A percentile compares a stretch with the other conserved stretches of the same genome.
phyloP scores from a whole-genome alignment of 2,329 filamentous ascomycete genomes.

The Penicillium freii region DNA sequence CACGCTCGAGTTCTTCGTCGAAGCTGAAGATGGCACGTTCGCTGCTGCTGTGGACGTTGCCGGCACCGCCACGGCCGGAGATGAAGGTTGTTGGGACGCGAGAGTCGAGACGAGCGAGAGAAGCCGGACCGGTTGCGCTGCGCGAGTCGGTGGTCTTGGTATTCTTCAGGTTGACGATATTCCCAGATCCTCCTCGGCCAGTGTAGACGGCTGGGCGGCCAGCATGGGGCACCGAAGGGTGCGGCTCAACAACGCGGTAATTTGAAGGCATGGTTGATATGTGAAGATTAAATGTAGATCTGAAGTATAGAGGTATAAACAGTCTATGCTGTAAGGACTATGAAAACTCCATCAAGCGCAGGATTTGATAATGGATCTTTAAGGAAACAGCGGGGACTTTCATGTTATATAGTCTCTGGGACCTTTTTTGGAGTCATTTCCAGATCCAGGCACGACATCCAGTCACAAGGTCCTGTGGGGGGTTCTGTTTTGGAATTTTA shows the following conservation, averaged over 20 bases:
- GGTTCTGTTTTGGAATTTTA: constrained; percentile 9
- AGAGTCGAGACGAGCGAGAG: constrained; percentile 50
- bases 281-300: constrained; percentile 6
- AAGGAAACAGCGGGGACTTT: constrained; percentile 12
- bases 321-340: constrained; percentile 2
- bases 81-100: constrained; percentile 42
- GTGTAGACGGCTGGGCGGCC: constrained; percentile 51
- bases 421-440: constrained; percentile 13
- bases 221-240: constrained; percentile 55
- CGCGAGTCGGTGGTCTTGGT: constrained; percentile 50
- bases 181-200: constrained; percentile 60
- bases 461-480: constrained; percentile 25
- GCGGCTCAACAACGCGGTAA: constrained; percentile 61
- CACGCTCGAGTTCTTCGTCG: constrained; percentile 63
- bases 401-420: constrained; percentile 19
- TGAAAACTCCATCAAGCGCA: constrained; percentile 5
- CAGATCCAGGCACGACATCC: constrained; percentile 21
- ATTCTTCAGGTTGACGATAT: constrained; percentile 54
- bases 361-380: constrained; percentile 11
- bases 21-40: constrained; percentile 65
- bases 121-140: constrained; percentile 48
- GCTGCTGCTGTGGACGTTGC: constrained; percentile 53
- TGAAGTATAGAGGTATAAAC: constrained; percentile 11
- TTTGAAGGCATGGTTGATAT: constrained; percentile 35
- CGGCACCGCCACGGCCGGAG: constrained; percentile 55